Base-by-base conservation (phyloP, 2,329 filamentous ascomycete species). In the Pseudocercospora cruenta region DNA sequence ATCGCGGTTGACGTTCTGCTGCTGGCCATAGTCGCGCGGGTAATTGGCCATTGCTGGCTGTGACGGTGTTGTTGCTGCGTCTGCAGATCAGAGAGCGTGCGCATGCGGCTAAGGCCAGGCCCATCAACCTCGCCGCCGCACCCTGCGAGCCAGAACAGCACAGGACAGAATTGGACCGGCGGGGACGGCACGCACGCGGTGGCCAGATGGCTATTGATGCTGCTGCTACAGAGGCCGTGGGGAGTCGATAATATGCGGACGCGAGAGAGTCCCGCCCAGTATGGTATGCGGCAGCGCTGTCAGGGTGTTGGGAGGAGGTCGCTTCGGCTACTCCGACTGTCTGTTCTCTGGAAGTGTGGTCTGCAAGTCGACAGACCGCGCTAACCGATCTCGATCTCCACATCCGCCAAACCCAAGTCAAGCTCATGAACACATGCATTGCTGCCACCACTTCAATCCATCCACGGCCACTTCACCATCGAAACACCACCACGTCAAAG, bases 21-120 rank as follows among this genome's bases (percentile, higher is more conserved):
- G 55, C 55, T 58, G 55, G 79, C 64, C 71, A 67, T 87, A 84
- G 75, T 85, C 84, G 78, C 87, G 84, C 76, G 85, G 82, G 80
- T 89, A 86, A 78, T 90, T 87, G 77, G 88, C 87, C 88, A 88
- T 88, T 33, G 51, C 51, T 26, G 39, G 39, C 16, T 43, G 39
- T 43, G 33, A 36, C 33, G 1, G 33, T 36, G 33, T 14, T n/a
- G 39, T 19, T 19, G n/a, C 16, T 43, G 51, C 22, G 19, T 21
- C 47, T 51, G 51, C 22, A 26, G 51, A 55, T 26, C 24, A 31
- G 22, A 55, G 51, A 55, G 47, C 19, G 19, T 22, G 19, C 47
- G 22, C 51, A 55, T 55, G 51, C 51, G 51, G 51, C 51, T 22
- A 55, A n/a, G 26, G 51, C 51, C 51, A 33, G 33, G 55, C 55